phyloP scores from a whole-genome alignment of 768 basidiomycete genomes.

The Lactarius vividus region DNA sequence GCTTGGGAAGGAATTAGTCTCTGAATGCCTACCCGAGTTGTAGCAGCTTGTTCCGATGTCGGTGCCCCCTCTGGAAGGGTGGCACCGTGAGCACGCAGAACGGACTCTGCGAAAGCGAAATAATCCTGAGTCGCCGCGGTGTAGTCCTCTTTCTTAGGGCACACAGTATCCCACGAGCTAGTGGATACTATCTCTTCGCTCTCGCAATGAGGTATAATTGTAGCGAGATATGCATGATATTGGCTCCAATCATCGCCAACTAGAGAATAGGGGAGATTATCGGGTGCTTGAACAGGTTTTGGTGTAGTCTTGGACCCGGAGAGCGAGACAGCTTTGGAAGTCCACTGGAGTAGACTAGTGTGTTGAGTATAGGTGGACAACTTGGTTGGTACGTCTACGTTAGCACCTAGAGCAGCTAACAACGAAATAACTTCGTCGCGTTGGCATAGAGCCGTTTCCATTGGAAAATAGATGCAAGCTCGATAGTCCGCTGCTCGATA shows the following conservation, averaged over 20 bases:
- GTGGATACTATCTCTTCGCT: neutral
- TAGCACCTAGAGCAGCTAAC: conserved; percentile 33
- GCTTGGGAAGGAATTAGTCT: conserved; percentile 8
- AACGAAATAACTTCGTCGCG: conserved; percentile 32
- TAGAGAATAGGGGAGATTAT: neutral
- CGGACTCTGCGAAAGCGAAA: neutral
- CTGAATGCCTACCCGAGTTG: too few species aligned
- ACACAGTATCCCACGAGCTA: neutral
- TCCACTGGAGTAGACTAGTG: conserved; percentile 30
- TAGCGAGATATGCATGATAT: conserved; percentile 6
- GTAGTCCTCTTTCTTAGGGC: neutral
- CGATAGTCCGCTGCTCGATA: neutral
- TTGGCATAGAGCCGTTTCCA: conserved; percentile 31
- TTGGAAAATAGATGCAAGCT: conserved; percentile 25
- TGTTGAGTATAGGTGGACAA: neutral
- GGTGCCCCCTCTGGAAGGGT: neutral
- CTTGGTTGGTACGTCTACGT: conserved; percentile 25
- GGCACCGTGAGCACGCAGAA: conserved; percentile 6
- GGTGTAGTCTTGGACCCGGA: neutral
- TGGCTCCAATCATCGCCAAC: conserved; percentile 7
- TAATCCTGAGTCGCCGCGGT: neutral
- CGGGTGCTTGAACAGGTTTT: neutral
- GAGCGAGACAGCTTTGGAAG: conserved; percentile 6
- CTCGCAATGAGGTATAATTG: neutral
- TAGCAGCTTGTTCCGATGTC: neutral